Evolutionary conservation across 768 basidiomycete genomes (phyloP).

Genomic region (Clathrus columnatus): DNA sequence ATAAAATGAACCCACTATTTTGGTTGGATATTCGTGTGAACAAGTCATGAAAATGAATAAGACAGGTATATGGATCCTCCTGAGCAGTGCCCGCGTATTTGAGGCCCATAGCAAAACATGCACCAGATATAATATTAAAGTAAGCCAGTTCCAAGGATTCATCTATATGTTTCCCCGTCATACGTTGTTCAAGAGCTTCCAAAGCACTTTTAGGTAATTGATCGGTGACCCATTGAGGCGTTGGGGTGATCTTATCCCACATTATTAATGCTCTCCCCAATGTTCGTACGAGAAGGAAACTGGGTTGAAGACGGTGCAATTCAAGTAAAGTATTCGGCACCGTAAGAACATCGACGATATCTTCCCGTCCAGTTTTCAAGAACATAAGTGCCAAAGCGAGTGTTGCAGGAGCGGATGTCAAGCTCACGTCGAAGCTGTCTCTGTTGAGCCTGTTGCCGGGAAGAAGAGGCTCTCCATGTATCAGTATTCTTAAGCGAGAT

Average conservation of each 20-base stretch:
- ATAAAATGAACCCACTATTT: constrained; percentile 44
- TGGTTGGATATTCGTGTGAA: constrained; percentile 65
- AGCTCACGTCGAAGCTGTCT: constrained; percentile 67
- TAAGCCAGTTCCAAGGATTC: constrained; percentile 82
- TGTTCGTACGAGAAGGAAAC: constrained; percentile 75
- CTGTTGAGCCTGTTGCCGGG: constrained; percentile 17
- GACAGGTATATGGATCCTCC: constrained; percentile 76
- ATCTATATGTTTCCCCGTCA: constrained; percentile 40
- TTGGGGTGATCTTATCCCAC: constrained; percentile 73
- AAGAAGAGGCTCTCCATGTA: constrained; percentile 53
- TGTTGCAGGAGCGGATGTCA: constrained; percentile 88
- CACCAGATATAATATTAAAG: constrained; percentile 84
- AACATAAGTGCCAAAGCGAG: constrained; percentile 92
- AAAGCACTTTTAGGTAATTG: constrained; percentile 66
- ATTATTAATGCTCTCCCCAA: constrained; percentile 73
- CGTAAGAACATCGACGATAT: constrained; percentile 77
- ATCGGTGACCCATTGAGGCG: constrained; percentile 58
- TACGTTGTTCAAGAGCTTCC: constrained; percentile 39
- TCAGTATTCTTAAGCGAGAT: constrained; percentile 57
- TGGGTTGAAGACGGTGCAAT: constrained; percentile 81
- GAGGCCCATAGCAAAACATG: constrained; percentile 84
- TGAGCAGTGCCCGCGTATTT: constrained; percentile 93
- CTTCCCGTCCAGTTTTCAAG: constrained; percentile 70
- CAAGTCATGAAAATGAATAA: constrained; percentile 74
- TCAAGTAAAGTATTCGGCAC: constrained; percentile 75